Evolutionary conservation across 495 filamentous ascomycete species (phyloP), one percentile per base, ranked within the genome.

Genomic region (Penicillium cataractarum): DNA sequence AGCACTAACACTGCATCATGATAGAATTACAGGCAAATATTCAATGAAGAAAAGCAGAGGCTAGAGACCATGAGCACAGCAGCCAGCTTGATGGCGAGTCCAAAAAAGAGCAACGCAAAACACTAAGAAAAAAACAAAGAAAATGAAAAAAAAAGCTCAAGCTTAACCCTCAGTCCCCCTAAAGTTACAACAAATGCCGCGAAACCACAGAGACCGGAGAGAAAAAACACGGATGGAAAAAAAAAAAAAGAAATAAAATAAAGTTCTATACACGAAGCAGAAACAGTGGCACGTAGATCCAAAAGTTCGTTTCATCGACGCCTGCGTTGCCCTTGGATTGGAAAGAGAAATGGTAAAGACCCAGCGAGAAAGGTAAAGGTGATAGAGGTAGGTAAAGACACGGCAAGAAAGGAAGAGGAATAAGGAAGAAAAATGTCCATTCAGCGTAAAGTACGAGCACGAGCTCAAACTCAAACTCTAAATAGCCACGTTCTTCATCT

Each of bases 401-500:
- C 32, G 27, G 55, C 26, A 35, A 60, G 64, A 57, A 60, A n/a
- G 51, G 51, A 37, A 35, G 31, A 29, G 61, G 63, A 59, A 22
- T 29, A 48, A 39, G n/a, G 40, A 35, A 37, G 27, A n/a, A 15
- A 33, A 49, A 60, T 26, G 46, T 46, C 24, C 29, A 12, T 32
- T 17, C 51, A 13, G 15, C 46, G 46, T 10, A n/a, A n/a, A 48
- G 44, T 22, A 48, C 39, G 46, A 50, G 46, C 24, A 37, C 46
- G 32, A 7, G 42, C 3, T 24, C 42, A 46, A 24, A 46, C 42
- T 46, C 42, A 46, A 46, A 54, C 51, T 64, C 70, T 78, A 85
- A 62, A 85, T 84, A 39, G 81, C 79, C 62, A 85, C 82, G 66
- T 80, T 85, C 71, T 85, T 85, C 82, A 85, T 83, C 56, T 83